These are phyloP conservation scores for Lumnitzera racemosa DNA, from an alignment of 345 rosid species.

Conservation along the genomic window DNA sequence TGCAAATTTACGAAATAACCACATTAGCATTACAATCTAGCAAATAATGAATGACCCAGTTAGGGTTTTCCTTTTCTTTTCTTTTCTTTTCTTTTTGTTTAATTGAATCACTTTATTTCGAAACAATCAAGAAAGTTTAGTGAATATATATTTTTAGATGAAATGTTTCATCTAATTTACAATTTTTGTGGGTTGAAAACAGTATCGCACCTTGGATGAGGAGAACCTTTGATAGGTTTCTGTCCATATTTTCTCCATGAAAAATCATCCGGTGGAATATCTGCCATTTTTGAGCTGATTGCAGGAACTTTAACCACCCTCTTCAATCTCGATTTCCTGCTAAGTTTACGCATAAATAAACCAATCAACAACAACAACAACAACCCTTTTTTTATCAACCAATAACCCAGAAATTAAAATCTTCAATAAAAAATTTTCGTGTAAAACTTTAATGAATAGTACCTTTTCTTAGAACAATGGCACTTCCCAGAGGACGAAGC, in stretches of 20 bases:
- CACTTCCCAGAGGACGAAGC: conserved; percentile 63
- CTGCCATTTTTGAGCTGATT: conserved; percentile 74
- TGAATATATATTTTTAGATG: too few relatives aligned
- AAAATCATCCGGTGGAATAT: conserved; percentile 82
- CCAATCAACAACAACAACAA: background rate
- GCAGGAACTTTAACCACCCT: conserved; percentile 77
- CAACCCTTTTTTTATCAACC: background rate
- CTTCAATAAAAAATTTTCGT: background rate
- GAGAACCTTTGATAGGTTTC: conserved; percentile 96
- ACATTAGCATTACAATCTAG: background rate
- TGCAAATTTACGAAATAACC: conserved; percentile 5
- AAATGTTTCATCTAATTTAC: too few relatives aligned
- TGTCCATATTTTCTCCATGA: conserved; percentile 99
- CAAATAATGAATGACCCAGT: background rate
- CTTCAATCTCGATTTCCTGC: conserved; percentile 66
- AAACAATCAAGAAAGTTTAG: background rate
- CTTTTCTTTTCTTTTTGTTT: background rate
- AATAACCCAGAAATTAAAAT: background rate
- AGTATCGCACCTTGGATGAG: conserved; percentile 70
- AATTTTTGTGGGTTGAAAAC: background rate
- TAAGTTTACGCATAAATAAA: background rate
- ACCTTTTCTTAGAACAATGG: conserved; percentile 98
- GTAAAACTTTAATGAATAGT: too few relatives aligned
- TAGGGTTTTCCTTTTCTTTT: background rate
- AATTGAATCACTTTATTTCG: conserved; percentile 5